Base-by-base conservation (phyloP, 768 basidiomycete species). In the Leccinum disarticulatum region DNA sequence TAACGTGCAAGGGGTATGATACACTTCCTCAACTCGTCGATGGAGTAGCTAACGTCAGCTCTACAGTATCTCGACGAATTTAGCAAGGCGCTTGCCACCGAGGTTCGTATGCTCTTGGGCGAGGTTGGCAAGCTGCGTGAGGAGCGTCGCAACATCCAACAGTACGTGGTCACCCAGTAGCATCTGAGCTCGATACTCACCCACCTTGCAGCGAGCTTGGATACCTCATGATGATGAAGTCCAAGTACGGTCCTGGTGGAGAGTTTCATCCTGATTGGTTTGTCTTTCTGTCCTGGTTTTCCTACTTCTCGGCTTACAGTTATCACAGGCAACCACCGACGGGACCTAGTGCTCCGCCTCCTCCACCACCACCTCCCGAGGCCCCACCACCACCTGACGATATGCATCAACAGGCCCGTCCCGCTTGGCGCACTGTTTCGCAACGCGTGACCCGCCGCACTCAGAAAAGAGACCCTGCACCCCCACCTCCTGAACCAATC, bases 51-150 rank as follows among this genome's bases (percentile, higher is more conserved):
- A 54, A 67, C 36, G 15, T 48, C 38, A 4, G 25, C 28, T 22
- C 27, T 25, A 46, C 57, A 91, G 88, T 93, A 94, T 70, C 81
- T 94, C 14, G 88, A 94, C 61, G 90, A 93, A 58, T 94, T 94
- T 75, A 93, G 90, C 73, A 89, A 86, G 70, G 87, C 92, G 2
- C 75, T 93, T 51, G 90, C 92, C 3, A 79, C 83, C 14, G 92
- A 94, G 76, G 91, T 94, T 10, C 85, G 90, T 31, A 87, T 91
- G 81, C 79, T 94, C 14, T 81, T 94, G 13, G 83, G 81, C 35
- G 92, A 94, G 77, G 92, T 93, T 41, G 90, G 91, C 41, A 90
- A 87, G 64, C 77, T 94, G 50, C 85, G 90, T 5, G 88, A 92
- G 73, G 88, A 93, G 67, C 81, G 87, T 66, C 84, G 91, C 47